Conservation (phyloP, 1,284 basidiomycete species). For the Ganoderma resinaceum region DNA sequence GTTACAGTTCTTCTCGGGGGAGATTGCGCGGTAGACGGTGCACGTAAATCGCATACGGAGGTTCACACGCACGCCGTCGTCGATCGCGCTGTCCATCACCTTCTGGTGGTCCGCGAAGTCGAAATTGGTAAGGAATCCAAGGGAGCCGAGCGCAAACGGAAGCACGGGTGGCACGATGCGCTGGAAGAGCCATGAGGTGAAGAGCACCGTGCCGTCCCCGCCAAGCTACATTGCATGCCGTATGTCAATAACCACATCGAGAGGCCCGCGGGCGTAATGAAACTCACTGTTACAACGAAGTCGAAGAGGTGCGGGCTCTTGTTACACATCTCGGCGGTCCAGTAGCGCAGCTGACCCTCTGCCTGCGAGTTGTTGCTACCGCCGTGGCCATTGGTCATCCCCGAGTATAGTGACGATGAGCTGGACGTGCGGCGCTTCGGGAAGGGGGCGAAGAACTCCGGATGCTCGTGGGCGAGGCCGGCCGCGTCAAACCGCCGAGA, state of each 20-base stretch:
- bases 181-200: constrained; percentile 99
- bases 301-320: constrained; percentile 94
- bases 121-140: constrained; percentile 99
- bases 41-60: constrained; percentile 99
- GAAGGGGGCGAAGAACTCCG: constrained; percentile 86
- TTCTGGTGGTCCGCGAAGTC: constrained; percentile 90
- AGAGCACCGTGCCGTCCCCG: constrained; percentile 98
- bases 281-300: constrained; percentile 93
- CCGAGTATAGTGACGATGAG: constrained; percentile 62
- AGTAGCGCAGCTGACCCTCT: constrained; percentile 95
- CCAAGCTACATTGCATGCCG: constrained; percentile 71
- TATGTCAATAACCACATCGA: constrained; percentile 7
- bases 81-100: constrained; percentile 91
- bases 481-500: constrained; percentile 96
- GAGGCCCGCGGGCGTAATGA: neutral
- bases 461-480: constrained; percentile 87
- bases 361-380: constrained; percentile 22
- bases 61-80: constrained; percentile 96
- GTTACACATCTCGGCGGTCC: constrained; percentile 97
- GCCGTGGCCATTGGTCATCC: constrained; percentile 44
- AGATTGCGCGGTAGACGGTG: constrained; percentile 93
- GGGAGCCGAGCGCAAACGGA: constrained; percentile 96
- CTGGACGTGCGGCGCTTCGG: constrained; percentile 78
- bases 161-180: constrained; percentile 97
- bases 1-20: constrained; percentile 67